These are phyloP conservation scores for Eustoma russellianum DNA, from an alignment of 257 asterid species.

Conservation along the genomic window DNA sequence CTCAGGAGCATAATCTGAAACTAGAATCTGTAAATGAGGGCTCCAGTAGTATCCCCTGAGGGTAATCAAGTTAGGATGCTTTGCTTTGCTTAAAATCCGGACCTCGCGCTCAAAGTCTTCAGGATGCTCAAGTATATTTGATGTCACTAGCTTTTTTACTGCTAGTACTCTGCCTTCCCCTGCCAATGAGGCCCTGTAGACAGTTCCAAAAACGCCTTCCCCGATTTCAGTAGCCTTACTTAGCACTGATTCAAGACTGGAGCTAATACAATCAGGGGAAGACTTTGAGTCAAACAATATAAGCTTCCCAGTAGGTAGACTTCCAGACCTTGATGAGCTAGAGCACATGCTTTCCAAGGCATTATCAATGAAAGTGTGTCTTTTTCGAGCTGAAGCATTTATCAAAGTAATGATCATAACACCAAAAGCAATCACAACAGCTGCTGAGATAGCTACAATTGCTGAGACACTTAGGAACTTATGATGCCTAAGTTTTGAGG, in stretches of 20 bases:
- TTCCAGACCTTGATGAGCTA: conserved; percentile 59
- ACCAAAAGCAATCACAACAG: conserved; percentile 53
- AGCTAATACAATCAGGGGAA: conserved; percentile 31
- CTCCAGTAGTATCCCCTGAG: conserved; percentile 89
- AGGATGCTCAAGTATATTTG: conserved; percentile 49
- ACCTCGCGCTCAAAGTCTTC: conserved; percentile 87
- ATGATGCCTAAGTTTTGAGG: conserved; percentile 25
- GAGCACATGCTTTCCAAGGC: conserved; percentile 90
- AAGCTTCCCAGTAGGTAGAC: conserved; percentile 49
- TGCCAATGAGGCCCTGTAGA: conserved; percentile 54
- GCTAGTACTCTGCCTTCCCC: conserved; percentile 45
- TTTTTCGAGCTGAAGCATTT: conserved; percentile 65
- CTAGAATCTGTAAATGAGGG: conserved; percentile 69
- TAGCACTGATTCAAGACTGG: conserved; percentile 41
- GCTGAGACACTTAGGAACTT: conserved; percentile 73
- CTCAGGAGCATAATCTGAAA: conserved; percentile 50
- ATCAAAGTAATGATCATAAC: conserved; percentile 54
- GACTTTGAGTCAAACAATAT: conserved; percentile 51
- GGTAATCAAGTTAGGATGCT: conserved; percentile 57
- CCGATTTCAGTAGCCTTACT: conserved; percentile 68
- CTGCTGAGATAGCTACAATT: conserved; percentile 81
- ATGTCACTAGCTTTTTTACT: conserved; percentile 58
- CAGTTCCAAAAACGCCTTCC: conserved; percentile 77
- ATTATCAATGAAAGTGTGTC: conserved; percentile 44
- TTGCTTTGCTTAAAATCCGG: conserved; percentile 61